Base-by-base conservation (phyloP, 164 flowering plant species). In the Magnolia kwangsiensis region DNA sequence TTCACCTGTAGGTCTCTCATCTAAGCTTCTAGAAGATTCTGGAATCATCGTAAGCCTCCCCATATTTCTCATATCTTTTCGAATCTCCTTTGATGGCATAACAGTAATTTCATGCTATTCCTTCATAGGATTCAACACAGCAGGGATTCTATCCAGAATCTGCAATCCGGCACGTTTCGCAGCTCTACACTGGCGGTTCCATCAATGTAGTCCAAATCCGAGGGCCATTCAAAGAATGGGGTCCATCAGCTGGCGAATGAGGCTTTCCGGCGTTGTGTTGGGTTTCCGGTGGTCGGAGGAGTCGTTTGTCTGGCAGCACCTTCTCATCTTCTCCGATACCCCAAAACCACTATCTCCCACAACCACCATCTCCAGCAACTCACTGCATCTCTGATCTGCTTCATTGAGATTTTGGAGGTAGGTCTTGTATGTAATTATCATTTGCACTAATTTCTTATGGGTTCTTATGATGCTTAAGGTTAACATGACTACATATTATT, bases 361-460 rank as follows among this genome's bases (percentile, higher is more conserved):
- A 27, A 27, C 1, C 27, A 27, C 27, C 27, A 27, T 27, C 27
- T 27, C 27, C 27, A 27, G 27, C 27, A 27, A 27, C 27, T 27
- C 27, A 27, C 27, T 27, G 27, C 27, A 27, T 27, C 27, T 27
- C 27, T 27, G 27, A 27, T 27, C 27, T 27, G 27, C 27, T 1
- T 27, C 1, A 73, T 86, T 77, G 98, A 95, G 81, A 93, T 95
- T 83, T 81, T 95, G 9, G 84, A 95, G 98, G 98, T 93, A 74
- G 31, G 20, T 27, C 67, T n/a, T 31, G 27, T 37, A 11, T 27
- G 27, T 27, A 27, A 21, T 72, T 24, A 16, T 55, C 7, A 9
- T 70, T 50, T 49, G 13, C 13, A 55, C 16, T 16, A 55, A 29
- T 10, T 29, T 29, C 19, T 67, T 18, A 11, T 67, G 37, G 67